A percentile compares a stretch with the other conserved stretches of the same genome.
Conservation (phyloP, 2,329 filamentous ascomycete species). For the Neonectria faginata region DNA sequence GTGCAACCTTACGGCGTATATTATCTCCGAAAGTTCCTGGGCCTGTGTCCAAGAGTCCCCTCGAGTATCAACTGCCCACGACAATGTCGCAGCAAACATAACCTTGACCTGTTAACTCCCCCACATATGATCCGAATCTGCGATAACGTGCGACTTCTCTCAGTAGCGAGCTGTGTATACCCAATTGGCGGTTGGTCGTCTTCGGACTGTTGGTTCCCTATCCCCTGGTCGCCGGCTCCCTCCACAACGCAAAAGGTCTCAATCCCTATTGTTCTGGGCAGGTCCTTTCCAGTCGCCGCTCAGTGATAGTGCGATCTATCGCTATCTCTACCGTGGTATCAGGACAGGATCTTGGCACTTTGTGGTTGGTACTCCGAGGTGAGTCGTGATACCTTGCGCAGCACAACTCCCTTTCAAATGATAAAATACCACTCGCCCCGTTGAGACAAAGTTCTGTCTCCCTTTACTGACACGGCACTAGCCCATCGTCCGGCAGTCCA, state of each 20-base stretch:
- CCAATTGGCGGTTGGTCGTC: not conserved
- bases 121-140: not conserved
- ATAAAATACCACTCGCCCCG: slow-evolving; percentile 1
- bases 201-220: not conserved
- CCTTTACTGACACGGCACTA: not conserved
- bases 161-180: not conserved
- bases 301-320: not conserved
- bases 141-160: not conserved
- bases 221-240: not conserved
- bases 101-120: not conserved
- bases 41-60: not conserved
- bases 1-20: slow-evolving; percentile 1
- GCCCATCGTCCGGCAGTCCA: not conserved
- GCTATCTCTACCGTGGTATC: not conserved
- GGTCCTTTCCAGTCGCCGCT: not conserved
- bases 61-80: not conserved
- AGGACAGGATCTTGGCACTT: not conserved
- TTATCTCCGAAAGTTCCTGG: slow-evolving; percentile 6
- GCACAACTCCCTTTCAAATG: not conserved
- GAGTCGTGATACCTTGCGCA: slow-evolving; percentile 2
- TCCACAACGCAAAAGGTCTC: not conserved
- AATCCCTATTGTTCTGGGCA: not conserved
- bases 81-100: not conserved
- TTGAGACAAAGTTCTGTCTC: not conserved
- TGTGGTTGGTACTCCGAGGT: slow-evolving; percentile 1